Base-by-base conservation (phyloP, 2,329 filamentous ascomycete genomes). In the Penicillium verrucosum region DNA sequence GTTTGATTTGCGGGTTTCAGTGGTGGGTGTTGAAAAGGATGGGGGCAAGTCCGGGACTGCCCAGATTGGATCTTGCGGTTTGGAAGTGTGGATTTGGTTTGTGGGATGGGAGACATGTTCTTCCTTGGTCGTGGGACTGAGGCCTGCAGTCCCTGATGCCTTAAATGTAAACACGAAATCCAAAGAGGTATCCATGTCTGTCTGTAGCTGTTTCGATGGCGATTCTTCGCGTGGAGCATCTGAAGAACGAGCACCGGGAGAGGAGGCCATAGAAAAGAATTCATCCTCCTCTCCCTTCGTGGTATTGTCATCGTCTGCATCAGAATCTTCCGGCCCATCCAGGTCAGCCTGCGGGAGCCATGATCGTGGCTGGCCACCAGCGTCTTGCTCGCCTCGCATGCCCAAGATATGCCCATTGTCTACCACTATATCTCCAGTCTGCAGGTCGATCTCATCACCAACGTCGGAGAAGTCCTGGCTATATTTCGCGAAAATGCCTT, bases 401-500 rank as follows among this genome's bases (percentile, higher is more conserved):
- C 83, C 72, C 49, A 82, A 72, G 51, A 97, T 72, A 75, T 97
- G 94, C 0, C 94, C 93, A 78, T 96, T 94, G 73, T 97, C 83
- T 54, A 97, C 86, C n/a, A 96, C 81, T 45, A 97, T 86, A 57
- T 89, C 80, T 52, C 90, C 92, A 0, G 89, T 93, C 48, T 81
- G 79, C 55, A 96, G 79, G 72, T 97, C 90, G 66, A 97, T 92
- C 75, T 96, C 92, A 73, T 97, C 93, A 52, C 88, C 92, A 49
- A 93, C 81, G 5, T 87, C 89, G 2, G 86, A 85, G 68, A 96
- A 96, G 70, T 97, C 89, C 61, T 82, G 86, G 51, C 82, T 86
- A 71, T 96, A 97, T 73, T 96, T 97, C 59, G 88, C 84, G 70
- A 96, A 96, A 54, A 97, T 96, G 54, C 84, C 80, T 69, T 96